Evolutionary conservation across 768 basidiomycete genomes (phyloP).

Genomic region (Melanogaster broomeanus): DNA sequence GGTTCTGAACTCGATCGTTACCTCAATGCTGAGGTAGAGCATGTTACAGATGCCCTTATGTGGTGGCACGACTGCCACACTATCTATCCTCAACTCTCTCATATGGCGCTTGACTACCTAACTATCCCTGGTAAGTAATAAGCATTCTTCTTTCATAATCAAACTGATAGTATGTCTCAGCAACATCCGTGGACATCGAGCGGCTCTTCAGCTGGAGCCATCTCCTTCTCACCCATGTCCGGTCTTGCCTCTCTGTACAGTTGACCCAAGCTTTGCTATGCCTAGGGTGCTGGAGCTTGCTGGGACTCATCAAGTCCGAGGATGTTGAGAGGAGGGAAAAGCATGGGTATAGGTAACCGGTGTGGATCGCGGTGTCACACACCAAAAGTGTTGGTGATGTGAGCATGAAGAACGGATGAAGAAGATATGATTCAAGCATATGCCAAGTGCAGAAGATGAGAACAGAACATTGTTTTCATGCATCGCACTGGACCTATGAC

Average conservation of each 20-base stretch:
- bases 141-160: background rate
- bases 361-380: too few relatives aligned
- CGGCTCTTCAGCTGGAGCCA: background rate
- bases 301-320: background rate
- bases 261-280: background rate
- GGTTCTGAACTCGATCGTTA: too few relatives aligned
- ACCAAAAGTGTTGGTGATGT: too few relatives aligned
- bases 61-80: background rate
- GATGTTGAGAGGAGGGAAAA: too few relatives aligned
- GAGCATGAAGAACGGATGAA: too few relatives aligned
- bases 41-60: background rate
- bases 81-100: background rate
- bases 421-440: too few relatives aligned
- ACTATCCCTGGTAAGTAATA: conserved; percentile 1
- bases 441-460: too few relatives aligned
- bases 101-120: conserved; percentile 5
- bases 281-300: background rate
- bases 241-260: background rate
- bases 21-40: too few relatives aligned
- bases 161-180: conserved; percentile 5
- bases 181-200: background rate
- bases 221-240: background rate
- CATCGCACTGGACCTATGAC: too few relatives aligned
- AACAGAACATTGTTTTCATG: too few relatives aligned
- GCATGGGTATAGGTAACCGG: too few relatives aligned